Evolutionary conservation across 345 rosid species (phyloP).

Genomic region (Gossypium ekmanianum): DNA sequence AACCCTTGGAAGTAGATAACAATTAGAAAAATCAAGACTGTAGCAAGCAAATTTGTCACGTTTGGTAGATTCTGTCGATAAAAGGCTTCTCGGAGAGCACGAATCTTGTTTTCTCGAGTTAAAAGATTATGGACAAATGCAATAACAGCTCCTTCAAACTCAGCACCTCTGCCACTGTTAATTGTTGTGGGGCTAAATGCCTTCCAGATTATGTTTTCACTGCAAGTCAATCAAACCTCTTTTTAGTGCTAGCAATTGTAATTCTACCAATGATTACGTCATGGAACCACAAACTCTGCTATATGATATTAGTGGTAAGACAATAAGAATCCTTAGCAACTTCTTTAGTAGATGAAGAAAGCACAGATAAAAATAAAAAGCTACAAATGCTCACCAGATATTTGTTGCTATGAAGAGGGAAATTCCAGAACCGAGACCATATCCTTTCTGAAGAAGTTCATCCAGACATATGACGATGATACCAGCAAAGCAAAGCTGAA

Average conservation of each 20-base stretch:
- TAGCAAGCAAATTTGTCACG: conserved; percentile 69
- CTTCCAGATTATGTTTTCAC: conserved; percentile 73
- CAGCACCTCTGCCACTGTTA: conserved; percentile 73
- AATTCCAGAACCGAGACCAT: conserved; percentile 65
- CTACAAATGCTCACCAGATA: conserved; percentile 45
- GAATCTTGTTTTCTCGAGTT: conserved; percentile 52
- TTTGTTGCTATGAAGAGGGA: conserved; percentile 69
- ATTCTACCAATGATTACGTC: conserved; percentile 3
- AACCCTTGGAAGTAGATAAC: conserved; percentile 78
- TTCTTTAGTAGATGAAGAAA: background rate
- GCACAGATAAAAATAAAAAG: background rate
- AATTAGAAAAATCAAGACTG: conserved; percentile 53
- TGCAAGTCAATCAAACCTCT: conserved; percentile 19
- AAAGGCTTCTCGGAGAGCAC: conserved; percentile 67
- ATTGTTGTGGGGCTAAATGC: conserved; percentile 77
- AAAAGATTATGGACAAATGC: conserved; percentile 62
- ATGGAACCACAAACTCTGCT: background rate
- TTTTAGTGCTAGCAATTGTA: background rate
- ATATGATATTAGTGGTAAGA: background rate
- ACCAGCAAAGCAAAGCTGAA: conserved; percentile 51
- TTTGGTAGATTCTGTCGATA: conserved; percentile 75
- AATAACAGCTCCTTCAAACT: conserved; percentile 75
- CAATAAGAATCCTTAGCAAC: background rate
- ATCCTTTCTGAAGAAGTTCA: conserved; percentile 64
- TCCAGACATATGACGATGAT: conserved; percentile 57